A percentile compares a stretch with the other conserved stretches of the same genome.
These are phyloP conservation scores for Shiraia sp. DNA, from an alignment of 2,329 filamentous ascomycete genomes.

Conservation along the genomic window DNA sequence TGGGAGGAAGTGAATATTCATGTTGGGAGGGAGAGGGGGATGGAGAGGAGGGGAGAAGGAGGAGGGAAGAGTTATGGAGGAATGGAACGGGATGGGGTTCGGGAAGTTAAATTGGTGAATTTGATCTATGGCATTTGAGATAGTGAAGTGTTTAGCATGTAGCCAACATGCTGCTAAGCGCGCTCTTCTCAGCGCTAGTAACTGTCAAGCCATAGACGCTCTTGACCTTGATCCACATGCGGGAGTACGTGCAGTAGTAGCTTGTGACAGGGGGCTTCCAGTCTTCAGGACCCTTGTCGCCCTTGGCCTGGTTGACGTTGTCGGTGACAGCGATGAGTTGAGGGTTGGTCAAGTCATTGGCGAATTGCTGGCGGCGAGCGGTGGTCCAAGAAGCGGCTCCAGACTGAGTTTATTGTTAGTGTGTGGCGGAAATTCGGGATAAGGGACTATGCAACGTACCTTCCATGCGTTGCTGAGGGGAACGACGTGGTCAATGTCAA, in stretches of 20 bases:
- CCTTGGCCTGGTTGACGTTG: constrained; percentile 72
- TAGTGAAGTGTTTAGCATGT: constrained; percentile 65
- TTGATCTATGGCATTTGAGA: no score
- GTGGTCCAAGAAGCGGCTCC: constrained; percentile 75
- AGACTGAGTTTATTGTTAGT: constrained; percentile 47
- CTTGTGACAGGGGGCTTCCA: constrained; percentile 68
- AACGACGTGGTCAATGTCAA: constrained; percentile 85
- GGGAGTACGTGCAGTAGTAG: constrained; percentile 79
- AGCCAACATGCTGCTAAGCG: constrained; percentile 66
- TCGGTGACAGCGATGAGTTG: constrained; percentile 81
- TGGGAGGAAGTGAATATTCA: not conserved
- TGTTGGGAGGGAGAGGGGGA: no score
- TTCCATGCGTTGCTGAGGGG: constrained; percentile 82
- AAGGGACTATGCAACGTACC: no score
- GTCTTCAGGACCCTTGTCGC: constrained; percentile 72
- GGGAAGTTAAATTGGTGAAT: no score
- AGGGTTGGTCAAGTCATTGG: constrained; percentile 75
- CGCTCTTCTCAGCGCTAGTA: constrained; percentile 72
- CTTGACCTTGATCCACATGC: constrained; percentile 80
- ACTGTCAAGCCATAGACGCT: constrained; percentile 69
- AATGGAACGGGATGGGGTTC: no score
- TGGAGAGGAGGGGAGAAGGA: no score
- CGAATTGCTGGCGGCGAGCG: constrained; percentile 67
- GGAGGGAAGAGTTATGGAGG: no score
- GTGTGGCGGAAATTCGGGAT: no score